Conservation (phyloP, 2,329 filamentous ascomycete species). For the Simplicillium aogashimaense region DNA sequence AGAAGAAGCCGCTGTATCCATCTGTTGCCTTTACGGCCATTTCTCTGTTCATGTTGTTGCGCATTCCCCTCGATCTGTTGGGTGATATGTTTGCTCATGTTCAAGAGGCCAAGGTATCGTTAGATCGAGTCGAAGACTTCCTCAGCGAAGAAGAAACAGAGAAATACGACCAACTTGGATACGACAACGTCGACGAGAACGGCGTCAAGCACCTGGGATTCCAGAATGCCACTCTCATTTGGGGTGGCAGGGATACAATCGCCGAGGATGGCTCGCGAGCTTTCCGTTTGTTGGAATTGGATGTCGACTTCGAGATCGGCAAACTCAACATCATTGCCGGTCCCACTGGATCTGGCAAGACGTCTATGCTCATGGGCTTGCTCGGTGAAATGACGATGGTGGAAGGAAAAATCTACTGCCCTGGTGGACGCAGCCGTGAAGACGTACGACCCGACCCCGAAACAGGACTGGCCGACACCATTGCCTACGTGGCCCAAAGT, state of each 20-base stretch:
- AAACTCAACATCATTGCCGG: constrained; percentile 89
- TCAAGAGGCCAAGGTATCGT: constrained; percentile 91
- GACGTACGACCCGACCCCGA: constrained; percentile 73
- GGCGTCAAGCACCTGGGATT: constrained; percentile 75
- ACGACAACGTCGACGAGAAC: constrained; percentile 57
- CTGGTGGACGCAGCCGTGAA: constrained; percentile 76
- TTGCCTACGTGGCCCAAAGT: constrained; percentile 94
- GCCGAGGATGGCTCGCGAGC: constrained; percentile 58
- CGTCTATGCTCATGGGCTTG: constrained; percentile 88
- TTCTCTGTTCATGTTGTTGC: constrained; percentile 87
- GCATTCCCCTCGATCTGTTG: constrained; percentile 87
- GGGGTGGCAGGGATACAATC: constrained; percentile 62
- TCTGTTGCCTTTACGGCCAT: constrained; percentile 94
- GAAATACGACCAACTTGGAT: constrained; percentile 78
- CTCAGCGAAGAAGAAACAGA: constrained; percentile 89
- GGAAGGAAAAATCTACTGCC: constrained; percentile 71
- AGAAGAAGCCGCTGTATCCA: constrained; percentile 80
- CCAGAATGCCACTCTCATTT: constrained; percentile 74
- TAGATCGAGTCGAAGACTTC: constrained; percentile 94
- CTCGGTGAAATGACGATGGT: constrained; percentile 92
- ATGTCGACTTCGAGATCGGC: constrained; percentile 74
- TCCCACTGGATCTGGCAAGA: constrained; percentile 91
- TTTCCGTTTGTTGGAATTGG: constrained; percentile 74
- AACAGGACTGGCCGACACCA: constrained; percentile 79
- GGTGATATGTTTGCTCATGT: constrained; percentile 99